These are phyloP conservation scores for Vitis rotundifolia DNA, from an alignment of 164 flowering plant species.

Conservation along the genomic window DNA sequence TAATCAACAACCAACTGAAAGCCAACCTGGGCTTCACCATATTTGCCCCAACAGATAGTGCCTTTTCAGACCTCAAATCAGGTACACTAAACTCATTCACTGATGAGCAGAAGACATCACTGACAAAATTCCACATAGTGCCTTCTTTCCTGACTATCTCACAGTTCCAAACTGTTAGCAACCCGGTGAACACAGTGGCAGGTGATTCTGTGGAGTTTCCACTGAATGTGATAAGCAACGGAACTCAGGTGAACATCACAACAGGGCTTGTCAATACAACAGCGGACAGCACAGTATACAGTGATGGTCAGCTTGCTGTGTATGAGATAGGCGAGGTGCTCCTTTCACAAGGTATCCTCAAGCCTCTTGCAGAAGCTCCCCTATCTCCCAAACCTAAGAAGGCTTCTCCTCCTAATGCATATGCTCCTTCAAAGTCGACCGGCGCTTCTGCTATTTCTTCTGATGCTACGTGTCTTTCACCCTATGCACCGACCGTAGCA, in stretches of 20 bases:
- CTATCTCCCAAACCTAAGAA: conserved; percentile 14
- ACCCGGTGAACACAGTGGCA: no score
- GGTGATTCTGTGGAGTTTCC: no score
- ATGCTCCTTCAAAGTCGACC: conserved; percentile 5
- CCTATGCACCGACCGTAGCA: neutral
- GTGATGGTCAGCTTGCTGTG: conserved; percentile 19
- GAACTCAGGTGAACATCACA: conserved; percentile 32
- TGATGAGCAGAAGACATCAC: no score
- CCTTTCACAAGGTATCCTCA: conserved; percentile 17
- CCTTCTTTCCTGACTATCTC: no score
- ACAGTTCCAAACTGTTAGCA: no score
- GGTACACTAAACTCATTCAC: no score
- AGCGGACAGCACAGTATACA: conserved; percentile 24
- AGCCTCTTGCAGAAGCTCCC: conserved; percentile 25
- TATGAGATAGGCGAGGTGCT: conserved; percentile 39
- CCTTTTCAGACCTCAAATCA: no score
- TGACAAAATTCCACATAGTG: no score
- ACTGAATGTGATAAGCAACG: neutral
- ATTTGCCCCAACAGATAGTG: no score
- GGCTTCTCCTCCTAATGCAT: neutral
- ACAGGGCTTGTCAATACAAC: conserved; percentile 31
- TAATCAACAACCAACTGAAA: no score
- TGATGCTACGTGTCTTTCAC: no score
- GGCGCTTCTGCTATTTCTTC: neutral
- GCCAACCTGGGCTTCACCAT: no score